Conservation (phyloP, 2,329 filamentous ascomycete species). For the Diaporthe sp. region DNA sequence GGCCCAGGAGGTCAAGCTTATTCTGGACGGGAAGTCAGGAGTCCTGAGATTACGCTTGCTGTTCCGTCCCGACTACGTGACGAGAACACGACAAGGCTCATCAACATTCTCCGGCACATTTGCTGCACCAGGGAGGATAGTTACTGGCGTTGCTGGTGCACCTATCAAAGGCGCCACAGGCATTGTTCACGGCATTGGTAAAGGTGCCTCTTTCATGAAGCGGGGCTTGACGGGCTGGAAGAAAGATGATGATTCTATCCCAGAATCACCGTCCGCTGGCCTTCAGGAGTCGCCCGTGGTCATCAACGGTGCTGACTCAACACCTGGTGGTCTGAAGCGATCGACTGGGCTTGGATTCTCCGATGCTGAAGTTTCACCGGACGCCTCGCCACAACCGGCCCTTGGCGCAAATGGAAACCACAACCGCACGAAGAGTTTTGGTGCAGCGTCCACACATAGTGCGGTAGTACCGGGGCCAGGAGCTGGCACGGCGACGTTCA, state of each 20-base stretch:
- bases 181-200: slow-evolving; percentile 83
- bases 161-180: slow-evolving; percentile 92
- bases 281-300: slow-evolving; percentile 50
- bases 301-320: slow-evolving; percentile 57
- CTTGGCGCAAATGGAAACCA: slow-evolving; percentile 55
- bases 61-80: slow-evolving; percentile 94
- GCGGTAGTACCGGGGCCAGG: slow-evolving; percentile 73
- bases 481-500: slow-evolving; percentile 83
- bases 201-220: slow-evolving; percentile 91
- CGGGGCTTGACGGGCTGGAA: slow-evolving; percentile 85
- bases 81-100: slow-evolving; percentile 87
- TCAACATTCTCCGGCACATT: slow-evolving; percentile 96
- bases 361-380: slow-evolving; percentile 48
- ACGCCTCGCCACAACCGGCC: slow-evolving; percentile 52
- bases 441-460: slow-evolving; percentile 77
- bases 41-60: slow-evolving; percentile 85
- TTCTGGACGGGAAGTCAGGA: slow-evolving; percentile 91
- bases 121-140: slow-evolving; percentile 86
- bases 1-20: slow-evolving; percentile 79
- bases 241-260: slow-evolving; percentile 65
- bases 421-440: slow-evolving; percentile 69
- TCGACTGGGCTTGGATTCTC: slow-evolving; percentile 56
- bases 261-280: slow-evolving; percentile 29
- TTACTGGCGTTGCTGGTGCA: slow-evolving; percentile 83
- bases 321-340: slow-evolving; percentile 55